phyloP scores from a whole-genome alignment of 768 basidiomycete species.

The Lactifluus pinguis region DNA sequence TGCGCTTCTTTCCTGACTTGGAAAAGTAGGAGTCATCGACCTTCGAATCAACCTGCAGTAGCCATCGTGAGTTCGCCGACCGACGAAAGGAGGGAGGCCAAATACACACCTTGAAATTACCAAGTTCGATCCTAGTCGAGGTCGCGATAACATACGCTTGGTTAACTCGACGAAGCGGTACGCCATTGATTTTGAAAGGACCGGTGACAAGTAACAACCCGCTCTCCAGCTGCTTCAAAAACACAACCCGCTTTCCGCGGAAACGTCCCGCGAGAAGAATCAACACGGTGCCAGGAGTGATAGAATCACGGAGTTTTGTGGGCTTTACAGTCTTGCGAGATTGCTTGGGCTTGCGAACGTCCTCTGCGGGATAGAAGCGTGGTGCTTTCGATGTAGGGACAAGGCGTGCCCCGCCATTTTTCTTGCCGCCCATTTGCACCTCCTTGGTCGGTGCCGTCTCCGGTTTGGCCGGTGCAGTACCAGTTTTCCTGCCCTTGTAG shows the following conservation, averaged over 20 bases:
- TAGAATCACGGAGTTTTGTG: constrained; percentile 71
- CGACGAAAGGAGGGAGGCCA: constrained; percentile 1
- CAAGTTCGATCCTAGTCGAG: constrained; percentile 84
- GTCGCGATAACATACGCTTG: constrained; percentile 99
- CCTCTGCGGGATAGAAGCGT: constrained; percentile 92
- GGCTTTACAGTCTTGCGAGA: constrained; percentile 81
- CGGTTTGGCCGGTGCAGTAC: constrained; percentile 52
- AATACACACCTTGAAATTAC: constrained; percentile 55
- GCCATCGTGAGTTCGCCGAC: not conserved
- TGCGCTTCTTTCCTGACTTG: constrained; percentile 62
- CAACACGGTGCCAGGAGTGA: constrained; percentile 89
- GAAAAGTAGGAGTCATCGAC: constrained; percentile 92
- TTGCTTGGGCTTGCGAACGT: constrained; percentile 85
- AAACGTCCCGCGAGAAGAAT: constrained; percentile 97
- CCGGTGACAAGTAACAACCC: constrained; percentile 94
- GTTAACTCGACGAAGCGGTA: constrained; percentile 94
- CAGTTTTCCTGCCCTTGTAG: constrained; percentile 79
- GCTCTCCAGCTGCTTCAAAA: constrained; percentile 89
- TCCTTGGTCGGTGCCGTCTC: constrained; percentile 57
- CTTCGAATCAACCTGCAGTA: constrained; percentile 67
- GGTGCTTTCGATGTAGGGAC: constrained; percentile 81
- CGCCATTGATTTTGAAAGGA: constrained; percentile 97
- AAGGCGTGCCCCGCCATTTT: constrained; percentile 83
- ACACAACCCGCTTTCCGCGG: constrained; percentile 97
- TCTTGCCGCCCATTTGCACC: constrained; percentile 79